Evolutionary conservation across 352 stramenopile genomes (phyloP).

Genomic region (Aphanomyces invadans): DNA sequence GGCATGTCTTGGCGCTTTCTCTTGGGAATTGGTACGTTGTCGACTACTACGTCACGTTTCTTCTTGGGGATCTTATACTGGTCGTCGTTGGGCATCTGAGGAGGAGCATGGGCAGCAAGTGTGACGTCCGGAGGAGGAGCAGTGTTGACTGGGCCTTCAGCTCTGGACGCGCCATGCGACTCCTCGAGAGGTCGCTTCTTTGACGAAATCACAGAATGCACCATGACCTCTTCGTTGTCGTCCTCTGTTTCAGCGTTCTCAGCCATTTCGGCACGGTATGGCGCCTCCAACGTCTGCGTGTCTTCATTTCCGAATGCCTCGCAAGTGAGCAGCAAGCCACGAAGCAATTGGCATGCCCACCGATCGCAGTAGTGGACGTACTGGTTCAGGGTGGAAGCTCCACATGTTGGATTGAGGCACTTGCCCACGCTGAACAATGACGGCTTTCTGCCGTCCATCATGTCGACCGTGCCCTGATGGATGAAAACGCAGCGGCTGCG

Average conservation of each 20-base stretch:
- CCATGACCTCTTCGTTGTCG: slow-evolving; percentile 1
- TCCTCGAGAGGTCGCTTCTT: slow-evolving; percentile 9
- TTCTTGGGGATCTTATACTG: slow-evolving; percentile 11
- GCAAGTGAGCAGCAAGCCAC: not conserved
- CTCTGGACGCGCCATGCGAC: not conserved
- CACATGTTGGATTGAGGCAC: slow-evolving; percentile 18
- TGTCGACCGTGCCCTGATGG: not conserved
- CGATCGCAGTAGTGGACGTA: slow-evolving; percentile 19
- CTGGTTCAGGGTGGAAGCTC: not conserved
- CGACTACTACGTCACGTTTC: not conserved
- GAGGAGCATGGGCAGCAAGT: not conserved
- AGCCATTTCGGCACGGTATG: not conserved
- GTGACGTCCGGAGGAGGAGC: not conserved
- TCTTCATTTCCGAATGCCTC: not conserved
- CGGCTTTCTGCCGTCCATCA: not conserved
- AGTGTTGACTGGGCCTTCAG: not conserved
- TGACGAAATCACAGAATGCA: not conserved
- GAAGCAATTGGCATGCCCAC: slow-evolving; percentile 21
- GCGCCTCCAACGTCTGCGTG: not conserved
- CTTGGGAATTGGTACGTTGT: not conserved
- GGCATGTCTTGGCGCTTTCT: not conserved
- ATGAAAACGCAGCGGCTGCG: not conserved
- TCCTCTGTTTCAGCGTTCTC: not conserved
- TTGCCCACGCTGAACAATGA: not conserved
- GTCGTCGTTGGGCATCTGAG: not conserved